Evolutionary conservation across 257 asterid species (phyloP), one percentile per base, ranked within the genome.

Genomic region (Solanum sparsipilum): DNA sequence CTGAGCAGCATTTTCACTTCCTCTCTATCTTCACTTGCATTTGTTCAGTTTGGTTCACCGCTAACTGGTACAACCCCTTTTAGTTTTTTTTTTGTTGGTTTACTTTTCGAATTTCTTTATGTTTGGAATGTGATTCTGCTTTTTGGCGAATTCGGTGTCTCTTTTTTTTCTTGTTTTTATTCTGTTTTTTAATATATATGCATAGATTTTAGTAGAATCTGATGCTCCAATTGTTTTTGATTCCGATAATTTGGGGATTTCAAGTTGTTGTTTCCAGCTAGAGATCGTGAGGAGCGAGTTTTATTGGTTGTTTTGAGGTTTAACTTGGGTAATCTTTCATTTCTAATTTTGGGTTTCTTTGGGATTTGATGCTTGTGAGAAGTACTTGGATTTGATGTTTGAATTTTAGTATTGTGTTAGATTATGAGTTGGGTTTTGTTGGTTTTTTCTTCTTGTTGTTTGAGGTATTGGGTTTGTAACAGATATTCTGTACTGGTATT

Each of bases 131-230:
- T 21, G 83, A 35, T 35, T 74, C 52, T 21, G 11, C 15, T 21
- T 36, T 74, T 74, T 74, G 52, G 31, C 20, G 20, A 36, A 2
- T 36, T 74, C 52, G 52, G 31, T 36, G 27, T n/a, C 44, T 21
- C 9, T 21, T 35, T 34, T 34, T 35, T 34, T 21, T 3, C 48
- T 2, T 9, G 10, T 13, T 74, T 74, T 72, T 34, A 2, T 88
- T 85, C 83, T 32, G 84, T 97, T 95, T 97, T 63, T 25, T 0
- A 23, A 63, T 23, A 60, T 20, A 56, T n/a, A n/a, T 63, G 15
- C 9, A 65, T 25, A 65, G 3, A n/a, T n/a, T 65, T 27, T 0
- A 65, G 72, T 85, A n/a, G 87, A 65, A 34, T 85, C 18, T 25
- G 41, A 41, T 85, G 39, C 68, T 85, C 29, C 39, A 85, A 68